A percentile compares a stretch with the other conserved stretches of the same genome.
These are phyloP conservation scores for Pseudognaphalium luteoalbum DNA, from an alignment of 129 eudicot genomes.

Conservation along the genomic window DNA sequence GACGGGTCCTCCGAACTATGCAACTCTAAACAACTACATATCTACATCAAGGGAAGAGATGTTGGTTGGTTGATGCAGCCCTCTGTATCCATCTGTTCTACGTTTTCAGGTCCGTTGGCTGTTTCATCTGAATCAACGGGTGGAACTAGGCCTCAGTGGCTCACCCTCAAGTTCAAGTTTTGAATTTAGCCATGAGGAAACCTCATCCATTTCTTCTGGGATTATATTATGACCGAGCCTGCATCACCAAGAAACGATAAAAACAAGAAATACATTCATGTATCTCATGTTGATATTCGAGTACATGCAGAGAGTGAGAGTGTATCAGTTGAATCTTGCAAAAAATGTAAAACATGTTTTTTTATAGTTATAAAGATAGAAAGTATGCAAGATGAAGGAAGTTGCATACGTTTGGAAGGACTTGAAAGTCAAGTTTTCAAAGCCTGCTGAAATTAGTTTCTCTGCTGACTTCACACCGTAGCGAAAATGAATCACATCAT, in stretches of 20 bases:
- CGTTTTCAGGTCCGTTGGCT: background rate
- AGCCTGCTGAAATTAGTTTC: conserved; percentile 57
- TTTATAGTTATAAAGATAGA: background rate
- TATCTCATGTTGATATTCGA: too few species aligned
- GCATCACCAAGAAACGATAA: conserved; percentile 14
- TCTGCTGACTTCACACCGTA: conserved; percentile 66
- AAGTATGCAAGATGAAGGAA: background rate
- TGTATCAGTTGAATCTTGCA: too few species aligned
- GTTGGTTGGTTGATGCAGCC: conserved; percentile 7
- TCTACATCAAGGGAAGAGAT: conserved; percentile 17
- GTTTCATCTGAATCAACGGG: conserved; percentile 7
- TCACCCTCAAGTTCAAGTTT: conserved; percentile 53
- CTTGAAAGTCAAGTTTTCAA: conserved; percentile 65
- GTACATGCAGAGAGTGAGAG: too few species aligned
- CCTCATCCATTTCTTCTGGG: conserved; percentile 75
- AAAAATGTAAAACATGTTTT: too few species aligned
- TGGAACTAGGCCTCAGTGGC: background rate
- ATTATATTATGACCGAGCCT: conserved; percentile 76
- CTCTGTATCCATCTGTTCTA: background rate
- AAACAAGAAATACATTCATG: background rate
- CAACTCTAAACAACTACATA: background rate
- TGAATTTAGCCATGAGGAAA: conserved; percentile 73
- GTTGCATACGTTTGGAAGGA: conserved; percentile 53
- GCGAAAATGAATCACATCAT: conserved; percentile 62
- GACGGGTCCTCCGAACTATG: background rate